These are phyloP conservation scores for Xerocomellus intermedius DNA, from an alignment of 768 basidiomycete species.

Conservation along the genomic window DNA sequence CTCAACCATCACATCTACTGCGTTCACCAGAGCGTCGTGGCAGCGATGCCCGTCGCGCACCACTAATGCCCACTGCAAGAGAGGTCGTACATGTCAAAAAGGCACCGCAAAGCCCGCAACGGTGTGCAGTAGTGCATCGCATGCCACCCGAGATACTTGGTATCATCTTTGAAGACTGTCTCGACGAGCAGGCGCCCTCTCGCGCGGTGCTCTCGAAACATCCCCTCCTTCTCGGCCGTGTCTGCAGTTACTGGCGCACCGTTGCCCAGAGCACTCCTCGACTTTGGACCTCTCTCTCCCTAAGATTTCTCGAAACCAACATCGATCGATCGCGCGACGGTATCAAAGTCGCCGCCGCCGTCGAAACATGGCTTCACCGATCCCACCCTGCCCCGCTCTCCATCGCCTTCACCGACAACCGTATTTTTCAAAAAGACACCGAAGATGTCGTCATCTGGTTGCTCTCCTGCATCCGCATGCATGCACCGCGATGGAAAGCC, in stretches of 20 bases:
- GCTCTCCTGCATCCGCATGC: conserved; percentile 15
- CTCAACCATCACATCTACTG: neutral
- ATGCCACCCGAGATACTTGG: conserved; percentile 41
- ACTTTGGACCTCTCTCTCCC: conserved; percentile 27
- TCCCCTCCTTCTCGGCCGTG: conserved; percentile 25
- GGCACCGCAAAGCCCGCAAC: neutral
- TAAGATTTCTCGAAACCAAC: conserved; percentile 22
- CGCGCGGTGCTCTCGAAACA: conserved; percentile 3
- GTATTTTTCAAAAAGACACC: conserved; percentile 26
- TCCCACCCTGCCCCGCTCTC: conserved; percentile 24
- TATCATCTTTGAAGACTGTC: conserved; percentile 24
- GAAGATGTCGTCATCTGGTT: conserved; percentile 20
- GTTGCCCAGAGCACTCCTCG: conserved; percentile 14
- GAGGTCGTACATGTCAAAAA: neutral
- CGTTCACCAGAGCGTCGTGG: neutral
- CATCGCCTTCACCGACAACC: conserved; percentile 25
- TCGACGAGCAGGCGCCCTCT: conserved; percentile 3
- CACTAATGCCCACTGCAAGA: neutral
- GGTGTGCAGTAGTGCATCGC: conserved; percentile 2
- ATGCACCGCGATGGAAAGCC: conserved; percentile 25
- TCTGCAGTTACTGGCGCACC: conserved; percentile 29
- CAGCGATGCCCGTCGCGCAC: neutral
- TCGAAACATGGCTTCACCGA: conserved; percentile 25
- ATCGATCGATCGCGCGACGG: conserved; percentile 22
- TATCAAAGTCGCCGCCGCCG: conserved; percentile 8